These are phyloP conservation scores for Stereocaulon alpinum DNA, from an alignment of 495 filamentous ascomycete species.

Conservation along the genomic window DNA sequence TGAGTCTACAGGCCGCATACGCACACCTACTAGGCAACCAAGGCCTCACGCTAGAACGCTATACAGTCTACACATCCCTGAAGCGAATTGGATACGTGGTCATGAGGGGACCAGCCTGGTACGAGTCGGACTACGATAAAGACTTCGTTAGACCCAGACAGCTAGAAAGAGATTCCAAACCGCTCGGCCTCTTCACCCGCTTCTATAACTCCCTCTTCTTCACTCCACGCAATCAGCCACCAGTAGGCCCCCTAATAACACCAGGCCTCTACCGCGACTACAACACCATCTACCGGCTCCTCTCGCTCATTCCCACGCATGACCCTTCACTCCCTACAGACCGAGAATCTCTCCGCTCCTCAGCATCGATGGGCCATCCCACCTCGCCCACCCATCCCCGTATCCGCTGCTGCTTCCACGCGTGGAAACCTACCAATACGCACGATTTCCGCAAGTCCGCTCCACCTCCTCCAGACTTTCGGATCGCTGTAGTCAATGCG, in stretches of 20 bases:
- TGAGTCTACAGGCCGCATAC: conserved; percentile 87
- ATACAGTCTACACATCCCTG: conserved; percentile 73
- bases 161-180: neutral
- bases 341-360: conserved; percentile 14
- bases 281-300: conserved; percentile 57
- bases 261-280: conserved; percentile 75
- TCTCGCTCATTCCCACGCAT: conserved; percentile 66
- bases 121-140: conserved; percentile 50
- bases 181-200: conserved; percentile 31
- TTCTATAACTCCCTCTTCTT: conserved; percentile 31
- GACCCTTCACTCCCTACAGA: conserved; percentile 35
- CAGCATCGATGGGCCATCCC: conserved; percentile 9
- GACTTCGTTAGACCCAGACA: neutral
- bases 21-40: conserved; percentile 60
- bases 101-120: conserved; percentile 48
- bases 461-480: conserved; percentile 70
- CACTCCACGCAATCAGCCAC: conserved; percentile 3
- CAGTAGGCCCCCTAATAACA: conserved; percentile 58
- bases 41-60: conserved; percentile 66
- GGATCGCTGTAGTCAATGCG: conserved; percentile 68
- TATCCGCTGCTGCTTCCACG: conserved; percentile 61
- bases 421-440: conserved; percentile 59
- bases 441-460: conserved; percentile 62
- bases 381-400: conserved; percentile 29
- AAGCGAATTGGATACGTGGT: conserved; percentile 78